phyloP scores from a whole-genome alignment of 176 grass and related monocot species.

The Aegilops tauschii region DNA sequence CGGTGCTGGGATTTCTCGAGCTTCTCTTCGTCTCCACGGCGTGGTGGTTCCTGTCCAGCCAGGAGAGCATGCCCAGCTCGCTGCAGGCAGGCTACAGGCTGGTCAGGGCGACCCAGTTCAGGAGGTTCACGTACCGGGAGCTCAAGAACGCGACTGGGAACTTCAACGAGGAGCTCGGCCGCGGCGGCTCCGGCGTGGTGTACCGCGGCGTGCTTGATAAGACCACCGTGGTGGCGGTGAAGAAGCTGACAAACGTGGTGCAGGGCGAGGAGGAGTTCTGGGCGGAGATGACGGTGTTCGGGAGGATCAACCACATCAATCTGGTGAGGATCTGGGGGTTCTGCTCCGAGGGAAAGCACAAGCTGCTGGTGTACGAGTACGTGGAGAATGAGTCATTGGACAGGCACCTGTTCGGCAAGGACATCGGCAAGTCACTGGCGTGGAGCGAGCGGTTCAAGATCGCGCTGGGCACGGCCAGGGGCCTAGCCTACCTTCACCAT shows the following conservation, averaged over 20 bases:
- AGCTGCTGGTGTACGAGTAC: constrained; percentile 60
- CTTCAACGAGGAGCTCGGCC: constrained; percentile 62
- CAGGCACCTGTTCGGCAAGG: constrained; percentile 45
- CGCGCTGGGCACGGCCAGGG: constrained; percentile 39
- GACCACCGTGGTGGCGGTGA: constrained; percentile 48
- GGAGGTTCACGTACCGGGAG: constrained; percentile 56
- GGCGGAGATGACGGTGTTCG: constrained; percentile 57
- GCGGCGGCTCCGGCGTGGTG: constrained; percentile 54
- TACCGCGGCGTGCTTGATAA: constrained; percentile 51
- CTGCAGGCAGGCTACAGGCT: constrained; percentile 41
- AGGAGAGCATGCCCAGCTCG: constrained; percentile 19
- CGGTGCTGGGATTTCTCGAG: constrained; percentile 33
- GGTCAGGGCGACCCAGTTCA: constrained; percentile 49
- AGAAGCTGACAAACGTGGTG: constrained; percentile 43
- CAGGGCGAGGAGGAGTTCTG: constrained; percentile 58
- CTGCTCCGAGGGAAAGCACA: constrained; percentile 45
- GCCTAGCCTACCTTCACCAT: constrained; percentile 58
- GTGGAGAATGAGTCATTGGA: constrained; percentile 65
- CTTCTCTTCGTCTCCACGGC: constrained; percentile 19
- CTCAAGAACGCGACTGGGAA: constrained; percentile 49
- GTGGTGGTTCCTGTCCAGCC: constrained; percentile 56
- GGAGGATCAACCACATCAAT: constrained; percentile 75
- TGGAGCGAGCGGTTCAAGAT: constrained; percentile 48
- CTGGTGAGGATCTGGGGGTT: constrained; percentile 54
- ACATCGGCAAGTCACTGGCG: constrained; percentile 16